Percentiles rank a stretch among this genome's conserved stretches.
Evolutionary conservation across 2,329 filamentous ascomycete genomes (phyloP).

Genomic region (Ceratocystis lukuohia): DNA sequence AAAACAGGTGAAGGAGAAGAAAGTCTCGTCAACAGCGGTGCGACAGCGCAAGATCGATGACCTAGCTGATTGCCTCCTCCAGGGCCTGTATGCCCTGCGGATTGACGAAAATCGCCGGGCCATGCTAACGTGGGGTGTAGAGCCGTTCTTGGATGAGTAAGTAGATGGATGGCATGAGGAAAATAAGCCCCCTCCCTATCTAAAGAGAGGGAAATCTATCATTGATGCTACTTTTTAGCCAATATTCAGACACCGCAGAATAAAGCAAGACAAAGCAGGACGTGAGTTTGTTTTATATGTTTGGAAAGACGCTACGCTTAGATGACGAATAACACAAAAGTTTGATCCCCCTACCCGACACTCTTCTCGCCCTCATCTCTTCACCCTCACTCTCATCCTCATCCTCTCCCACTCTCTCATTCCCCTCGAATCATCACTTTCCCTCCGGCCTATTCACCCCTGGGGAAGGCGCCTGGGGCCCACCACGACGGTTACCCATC

Average conservation of each 20-base stretch:
- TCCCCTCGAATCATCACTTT: not conserved
- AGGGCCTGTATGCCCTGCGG: conserved; percentile 12
- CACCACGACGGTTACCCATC: conserved; percentile 9
- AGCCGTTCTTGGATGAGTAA: conserved; percentile 4
- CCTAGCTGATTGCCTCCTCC: conserved; percentile 14
- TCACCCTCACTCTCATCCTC: not conserved
- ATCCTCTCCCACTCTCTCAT: not conserved
- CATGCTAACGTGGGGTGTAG: conserved; percentile 3
- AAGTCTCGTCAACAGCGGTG: not conserved
- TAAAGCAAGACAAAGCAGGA: not conserved
- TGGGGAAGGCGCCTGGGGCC: not conserved
- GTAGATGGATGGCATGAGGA: too few species aligned
- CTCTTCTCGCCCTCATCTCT: not conserved
- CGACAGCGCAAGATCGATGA: conserved; percentile 12
- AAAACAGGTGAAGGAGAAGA: not conserved
- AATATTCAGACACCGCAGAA: not conserved
- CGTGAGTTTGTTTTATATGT: not conserved
- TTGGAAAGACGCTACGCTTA: not conserved
- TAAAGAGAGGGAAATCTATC: not conserved
- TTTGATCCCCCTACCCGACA: not conserved
- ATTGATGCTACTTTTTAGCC: not conserved
- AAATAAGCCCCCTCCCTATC: not conserved
- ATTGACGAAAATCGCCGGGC: conserved; percentile 12
- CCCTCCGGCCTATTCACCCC: not conserved
- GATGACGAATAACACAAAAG: not conserved